phyloP scores from a whole-genome alignment of 768 basidiomycete genomes.

The Russula olivacea region DNA sequence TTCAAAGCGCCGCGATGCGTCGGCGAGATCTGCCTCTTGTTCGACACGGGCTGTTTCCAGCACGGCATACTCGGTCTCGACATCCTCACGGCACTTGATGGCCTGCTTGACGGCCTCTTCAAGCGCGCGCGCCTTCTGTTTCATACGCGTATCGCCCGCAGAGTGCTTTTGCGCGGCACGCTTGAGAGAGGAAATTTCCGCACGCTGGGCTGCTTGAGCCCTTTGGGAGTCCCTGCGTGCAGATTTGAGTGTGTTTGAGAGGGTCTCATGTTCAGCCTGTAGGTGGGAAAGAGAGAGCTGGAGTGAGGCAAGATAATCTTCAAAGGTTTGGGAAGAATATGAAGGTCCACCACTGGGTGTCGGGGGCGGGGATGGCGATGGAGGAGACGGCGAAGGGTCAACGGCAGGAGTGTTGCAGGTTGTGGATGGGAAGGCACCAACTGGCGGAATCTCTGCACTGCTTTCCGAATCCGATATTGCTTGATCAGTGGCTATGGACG shows the following conservation, averaged over 20 bases:
- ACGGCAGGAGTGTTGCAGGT: background rate
- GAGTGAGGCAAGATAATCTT: constrained; percentile 62
- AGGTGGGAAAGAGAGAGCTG: constrained; percentile 60
- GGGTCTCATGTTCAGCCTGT: constrained; percentile 58
- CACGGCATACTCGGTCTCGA: constrained; percentile 38
- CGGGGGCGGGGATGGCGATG: constrained; percentile 20
- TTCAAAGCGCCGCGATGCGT: constrained; percentile 32
- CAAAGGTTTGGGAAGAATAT: constrained; percentile 44
- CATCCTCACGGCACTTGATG: constrained; percentile 39
- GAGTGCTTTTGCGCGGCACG: constrained; percentile 76
- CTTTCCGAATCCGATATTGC: constrained; percentile 8
- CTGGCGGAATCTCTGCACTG: constrained; percentile 2
- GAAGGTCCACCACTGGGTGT: constrained; percentile 27
- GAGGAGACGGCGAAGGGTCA: constrained; percentile 24
- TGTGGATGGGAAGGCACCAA: constrained; percentile 6
- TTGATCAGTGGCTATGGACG: constrained; percentile 2
- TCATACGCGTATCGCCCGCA: constrained; percentile 68
- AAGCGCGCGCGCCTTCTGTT: constrained; percentile 80
- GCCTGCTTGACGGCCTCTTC: constrained; percentile 86
- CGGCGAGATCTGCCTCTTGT: constrained; percentile 16
- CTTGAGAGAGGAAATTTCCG: constrained; percentile 80
- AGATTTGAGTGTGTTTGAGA: constrained; percentile 66
- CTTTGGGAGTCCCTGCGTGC: constrained; percentile 79
- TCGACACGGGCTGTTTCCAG: constrained; percentile 35
- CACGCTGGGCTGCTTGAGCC: constrained; percentile 69